Evolutionary conservation across 163 green algal species (phyloP), one percentile per base, ranked within the genome.

Genomic region (Picocystis sp.): DNA sequence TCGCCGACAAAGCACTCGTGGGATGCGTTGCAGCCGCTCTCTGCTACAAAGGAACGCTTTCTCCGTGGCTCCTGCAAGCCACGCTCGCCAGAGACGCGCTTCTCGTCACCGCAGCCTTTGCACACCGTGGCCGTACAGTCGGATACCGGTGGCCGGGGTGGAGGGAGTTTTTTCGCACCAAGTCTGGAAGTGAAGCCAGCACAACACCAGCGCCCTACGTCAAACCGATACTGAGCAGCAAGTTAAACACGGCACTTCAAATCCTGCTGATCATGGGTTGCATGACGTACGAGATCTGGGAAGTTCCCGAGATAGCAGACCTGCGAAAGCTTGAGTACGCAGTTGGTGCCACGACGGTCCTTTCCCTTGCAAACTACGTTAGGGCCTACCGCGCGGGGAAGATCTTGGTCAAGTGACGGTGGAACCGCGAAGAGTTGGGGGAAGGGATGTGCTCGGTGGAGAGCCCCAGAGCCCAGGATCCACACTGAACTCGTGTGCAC

Each of bases 1-100:
- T 93, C 41, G 84, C 79, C 9, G 86, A 95, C 66, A 95, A 95
- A 59, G 69, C 84, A n/a, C 62, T 90, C 15, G 69, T 89, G 21
- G 59, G 69, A 50, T 81, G 60, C 22, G 72, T 88, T 0, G 77
- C 81, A 2, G 75, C 34, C 0, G 77, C 81, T 0, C 72, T 93
- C 45, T 72, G 71, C 5, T 71, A 61, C 19, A 63, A 82, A 64
- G 81, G 78, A 22, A 43, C 53, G 11, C 45, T 91, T 43, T 72
- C 82, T 1, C 11, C 34, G 0, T 73, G 72, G 38, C 33, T 93
- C 33, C 75, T 74, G 6, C 60, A 23, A 0, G 13, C 89, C 22
- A 74, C 93, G 13, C 51, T 93, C 14, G 76, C 70, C 9, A 50
- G 85, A 3, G 85, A 94, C 55, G 63, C 70, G 1, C 44, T 73